Conservation (phyloP, 108 stramenopile genomes). For the Schizochytrium sp. region DNA sequence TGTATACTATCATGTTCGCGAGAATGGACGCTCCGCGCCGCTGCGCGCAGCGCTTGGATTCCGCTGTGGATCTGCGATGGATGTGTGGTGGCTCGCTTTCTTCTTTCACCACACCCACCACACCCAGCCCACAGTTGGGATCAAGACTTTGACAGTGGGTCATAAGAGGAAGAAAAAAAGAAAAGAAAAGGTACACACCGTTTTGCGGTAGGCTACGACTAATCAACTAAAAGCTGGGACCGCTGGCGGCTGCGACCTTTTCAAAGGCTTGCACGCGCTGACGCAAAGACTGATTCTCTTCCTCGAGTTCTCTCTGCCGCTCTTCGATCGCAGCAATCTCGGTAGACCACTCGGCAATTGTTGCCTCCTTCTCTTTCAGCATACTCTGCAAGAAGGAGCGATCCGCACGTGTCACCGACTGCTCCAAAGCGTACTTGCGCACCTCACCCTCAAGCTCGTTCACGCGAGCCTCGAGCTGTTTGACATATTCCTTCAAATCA, state of each 20-base stretch:
- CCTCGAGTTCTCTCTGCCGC: not conserved
- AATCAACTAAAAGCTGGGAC: not conserved
- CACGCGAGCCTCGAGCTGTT: not conserved
- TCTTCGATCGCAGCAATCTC: not conserved
- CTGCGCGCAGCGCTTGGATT: too few species aligned
- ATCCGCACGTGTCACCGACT: not conserved
- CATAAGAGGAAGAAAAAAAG: too few species aligned
- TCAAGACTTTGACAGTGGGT: too few species aligned
- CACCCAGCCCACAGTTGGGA: too few species aligned
- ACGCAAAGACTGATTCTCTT: not conserved
- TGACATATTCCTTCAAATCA: not conserved
- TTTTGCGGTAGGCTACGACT: not conserved
- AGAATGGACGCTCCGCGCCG: too few species aligned
- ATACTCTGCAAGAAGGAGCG: not conserved
- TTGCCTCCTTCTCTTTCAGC: not conserved
- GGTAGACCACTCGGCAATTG: not conserved
- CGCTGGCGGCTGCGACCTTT: not conserved
- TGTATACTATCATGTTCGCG: too few species aligned
- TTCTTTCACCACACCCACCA: too few species aligned
- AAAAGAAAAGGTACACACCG: not conserved
- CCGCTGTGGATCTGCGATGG: too few species aligned
- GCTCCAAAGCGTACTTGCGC: constrained; percentile 9
- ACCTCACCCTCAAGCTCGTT: not conserved
- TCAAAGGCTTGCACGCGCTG: not conserved
- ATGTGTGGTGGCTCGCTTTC: too few species aligned